Base-by-base conservation (phyloP, 2,329 filamentous ascomycete species). In the Ceratocystis huliohia region DNA sequence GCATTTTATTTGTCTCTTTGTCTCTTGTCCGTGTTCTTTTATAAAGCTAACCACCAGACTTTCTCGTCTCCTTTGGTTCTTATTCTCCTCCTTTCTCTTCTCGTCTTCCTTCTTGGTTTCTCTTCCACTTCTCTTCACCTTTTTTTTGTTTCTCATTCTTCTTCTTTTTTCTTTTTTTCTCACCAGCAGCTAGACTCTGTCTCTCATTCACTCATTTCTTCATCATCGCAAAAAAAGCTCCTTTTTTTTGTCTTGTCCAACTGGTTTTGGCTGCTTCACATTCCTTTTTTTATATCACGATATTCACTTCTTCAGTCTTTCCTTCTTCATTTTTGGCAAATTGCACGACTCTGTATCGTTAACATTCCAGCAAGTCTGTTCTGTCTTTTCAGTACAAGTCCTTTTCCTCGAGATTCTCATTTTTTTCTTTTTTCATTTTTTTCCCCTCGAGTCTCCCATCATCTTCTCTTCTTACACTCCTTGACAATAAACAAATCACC, bases 161-260 rank as follows among this genome's bases (percentile, higher is more conserved):
- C 79, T 80, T 74, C 75, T 81, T 78, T 75, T 83, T 82, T 79
- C 69, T 67, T 67, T 61, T 63, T 50, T 66, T 68, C 61, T 53
- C 25, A 50, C 45, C 30, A 50, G 62, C 57, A 64, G 56, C 66
- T 65, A 68, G 64, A 65, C 61, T 68, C 63, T 46, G 62, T 62
- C 67, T 70, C 70, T 59, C 69, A 63, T 69, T 57, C 56, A 63
- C n/a, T 59, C 62, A 61, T 64, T 61, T 46, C 37, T 63, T 57
- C 28, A 57, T 57, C 53, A 57, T 57, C 15, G 28, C 53, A 57
- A 57, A 57, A 50, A 50, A 8, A 20, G 25, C 22, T 3, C 4
- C 41, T 41, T 64, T 48, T 30, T 56, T 68, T 68, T 67, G 66
- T 65, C 70, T 68, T 56, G 64, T 68, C 68, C 66, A 71, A 70